Percentiles rank a stretch among this genome's conserved stretches.
Evolutionary conservation across 139 green algal genomes (phyloP).

Genomic region (Picochlorum costavermella): DNA sequence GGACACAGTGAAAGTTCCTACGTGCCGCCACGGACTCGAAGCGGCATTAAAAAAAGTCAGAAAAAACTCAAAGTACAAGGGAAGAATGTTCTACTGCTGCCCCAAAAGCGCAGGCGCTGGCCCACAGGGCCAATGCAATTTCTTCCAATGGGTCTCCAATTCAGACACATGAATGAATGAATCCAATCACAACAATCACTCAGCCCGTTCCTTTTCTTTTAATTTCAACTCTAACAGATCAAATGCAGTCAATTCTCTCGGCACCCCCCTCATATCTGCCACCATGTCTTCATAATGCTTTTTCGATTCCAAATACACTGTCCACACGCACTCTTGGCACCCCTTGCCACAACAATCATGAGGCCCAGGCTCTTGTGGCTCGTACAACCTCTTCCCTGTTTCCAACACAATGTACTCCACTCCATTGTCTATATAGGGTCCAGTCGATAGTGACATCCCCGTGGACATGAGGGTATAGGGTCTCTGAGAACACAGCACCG

Average conservation of each 20-base stretch:
- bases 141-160: constrained; percentile 33
- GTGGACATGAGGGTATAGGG: no score
- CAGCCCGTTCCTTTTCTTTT: background rate
- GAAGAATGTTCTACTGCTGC: constrained; percentile 33
- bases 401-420: background rate
- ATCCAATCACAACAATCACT: background rate
- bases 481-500: no score
- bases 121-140: constrained; percentile 25
- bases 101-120: constrained; percentile 2
- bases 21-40: constrained; percentile 34
- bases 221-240: constrained; percentile 16
- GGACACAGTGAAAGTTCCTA: constrained; percentile 23
- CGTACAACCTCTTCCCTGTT: constrained; percentile 6
- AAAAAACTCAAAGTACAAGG: constrained; percentile 34
- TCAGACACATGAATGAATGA: background rate
- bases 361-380: constrained; percentile 4
- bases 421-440: background rate
- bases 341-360: constrained; percentile 27
- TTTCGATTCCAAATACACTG: constrained; percentile 17
- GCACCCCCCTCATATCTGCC: background rate
- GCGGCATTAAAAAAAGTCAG: constrained; percentile 42
- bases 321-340: constrained; percentile 30
- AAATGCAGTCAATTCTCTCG: constrained; percentile 14
- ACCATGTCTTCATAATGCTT: constrained; percentile 10
- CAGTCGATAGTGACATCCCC: background rate